Conservation (phyloP, 1,284 basidiomycete species). For the Fomitiporia mediterranea region DNA sequence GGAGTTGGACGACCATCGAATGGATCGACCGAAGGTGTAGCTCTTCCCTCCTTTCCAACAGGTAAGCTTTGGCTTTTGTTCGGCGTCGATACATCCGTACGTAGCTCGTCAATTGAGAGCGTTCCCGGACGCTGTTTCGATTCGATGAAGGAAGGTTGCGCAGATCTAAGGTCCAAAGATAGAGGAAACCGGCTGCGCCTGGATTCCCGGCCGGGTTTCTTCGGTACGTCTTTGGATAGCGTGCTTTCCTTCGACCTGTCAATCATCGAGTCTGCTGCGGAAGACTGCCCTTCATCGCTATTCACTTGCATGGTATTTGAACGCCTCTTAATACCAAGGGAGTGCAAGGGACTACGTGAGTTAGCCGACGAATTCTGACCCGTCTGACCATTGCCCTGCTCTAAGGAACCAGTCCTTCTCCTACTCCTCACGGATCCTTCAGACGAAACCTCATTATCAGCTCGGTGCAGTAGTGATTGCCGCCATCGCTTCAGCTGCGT, state of each 20-base stretch:
- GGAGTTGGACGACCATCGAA: not conserved
- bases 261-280: conserved; percentile 43
- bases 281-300: conserved; percentile 46
- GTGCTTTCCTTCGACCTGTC: conserved; percentile 29
- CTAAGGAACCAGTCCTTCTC: conserved; percentile 3
- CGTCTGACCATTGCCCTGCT: conserved; percentile 26
- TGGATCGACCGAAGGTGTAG: not conserved
- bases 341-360: conserved; percentile 37
- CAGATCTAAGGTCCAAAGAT: conserved; percentile 14
- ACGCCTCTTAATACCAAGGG: conserved; percentile 36
- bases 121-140: conserved; percentile 1
- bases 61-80: conserved; percentile 2
- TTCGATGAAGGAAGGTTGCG: conserved; percentile 4
- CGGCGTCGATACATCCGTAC: conserved; percentile 11
- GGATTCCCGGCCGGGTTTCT: conserved; percentile 15
- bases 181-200: conserved; percentile 16
- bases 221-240: conserved; percentile 27
- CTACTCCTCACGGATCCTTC: conserved; percentile 9
- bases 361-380: conserved; percentile 39
- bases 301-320: conserved; percentile 27
- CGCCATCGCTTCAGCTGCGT: conserved; percentile 36
- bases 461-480: conserved; percentile 39
- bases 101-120: conserved; percentile 14
- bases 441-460: conserved; percentile 28
- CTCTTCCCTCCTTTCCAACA: not conserved